These are phyloP conservation scores for Casuarina glauca DNA, from an alignment of 306 rosid species.

Conservation along the genomic window DNA sequence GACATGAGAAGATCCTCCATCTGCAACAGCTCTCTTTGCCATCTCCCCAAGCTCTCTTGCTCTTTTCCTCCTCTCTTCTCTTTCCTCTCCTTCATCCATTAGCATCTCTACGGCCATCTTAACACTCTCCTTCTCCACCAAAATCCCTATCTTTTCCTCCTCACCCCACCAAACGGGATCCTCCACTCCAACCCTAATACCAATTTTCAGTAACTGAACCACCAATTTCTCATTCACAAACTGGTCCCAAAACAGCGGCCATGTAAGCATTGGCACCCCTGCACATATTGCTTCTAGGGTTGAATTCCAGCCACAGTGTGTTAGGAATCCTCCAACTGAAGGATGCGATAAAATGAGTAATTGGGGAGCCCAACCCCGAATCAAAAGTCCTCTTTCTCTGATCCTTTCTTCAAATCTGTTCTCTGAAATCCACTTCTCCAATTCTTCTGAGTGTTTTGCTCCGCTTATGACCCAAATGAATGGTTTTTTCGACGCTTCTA, in stretches of 20 bases:
- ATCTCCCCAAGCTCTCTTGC: slow-evolving; percentile 22
- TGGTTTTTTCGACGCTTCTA: slow-evolving; percentile 36
- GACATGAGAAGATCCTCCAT: slow-evolving; percentile 34
- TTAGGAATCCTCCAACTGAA: slow-evolving; percentile 50
- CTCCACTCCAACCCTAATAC: slow-evolving; percentile 37
- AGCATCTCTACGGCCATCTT: slow-evolving; percentile 30
- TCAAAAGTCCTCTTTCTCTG: slow-evolving; percentile 31
- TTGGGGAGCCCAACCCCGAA: slow-evolving; percentile 72
- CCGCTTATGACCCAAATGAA: slow-evolving; percentile 38
- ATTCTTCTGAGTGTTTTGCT: slow-evolving; percentile 3
- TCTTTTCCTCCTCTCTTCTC: slow-evolving; percentile 24
- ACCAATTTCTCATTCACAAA: slow-evolving; percentile 44
- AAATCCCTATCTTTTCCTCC: slow-evolving; percentile 32
- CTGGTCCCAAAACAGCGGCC: slow-evolving; percentile 46
- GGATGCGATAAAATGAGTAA: slow-evolving; percentile 48
- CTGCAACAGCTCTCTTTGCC: slow-evolving; percentile 31
- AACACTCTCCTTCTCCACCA: slow-evolving; percentile 29
- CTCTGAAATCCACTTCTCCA: slow-evolving; percentile 40
- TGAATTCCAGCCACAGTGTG: slow-evolving; percentile 77
- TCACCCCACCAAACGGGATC: slow-evolving; percentile 32
- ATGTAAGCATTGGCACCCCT: slow-evolving; percentile 47
- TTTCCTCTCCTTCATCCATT: slow-evolving; percentile 27
- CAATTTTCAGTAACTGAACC: slow-evolving; percentile 27
- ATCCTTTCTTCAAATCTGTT: slow-evolving; percentile 46
- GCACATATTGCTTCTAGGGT: slow-evolving; percentile 49